Conservation (phyloP, 352 stramenopile species). For the Elongisporangium anandrum region DNA sequence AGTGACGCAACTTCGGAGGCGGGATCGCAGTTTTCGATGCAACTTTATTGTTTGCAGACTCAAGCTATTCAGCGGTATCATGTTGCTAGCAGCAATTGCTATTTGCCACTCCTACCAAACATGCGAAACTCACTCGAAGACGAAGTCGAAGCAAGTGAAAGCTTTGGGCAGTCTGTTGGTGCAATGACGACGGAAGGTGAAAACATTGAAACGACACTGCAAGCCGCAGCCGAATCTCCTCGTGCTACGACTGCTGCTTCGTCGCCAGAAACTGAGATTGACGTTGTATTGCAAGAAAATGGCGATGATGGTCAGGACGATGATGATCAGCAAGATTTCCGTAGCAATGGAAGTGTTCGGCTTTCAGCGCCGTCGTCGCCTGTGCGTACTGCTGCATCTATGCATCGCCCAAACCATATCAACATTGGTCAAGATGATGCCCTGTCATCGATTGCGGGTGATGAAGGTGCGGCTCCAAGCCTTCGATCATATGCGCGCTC, state of each 20-base stretch:
- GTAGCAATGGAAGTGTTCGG: slow-evolving; percentile 7
- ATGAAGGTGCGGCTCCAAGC: slow-evolving; percentile 42
- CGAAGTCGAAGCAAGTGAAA: slow-evolving; percentile 29
- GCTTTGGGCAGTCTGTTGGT: slow-evolving; percentile 62
- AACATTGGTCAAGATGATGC: slow-evolving; percentile 37
- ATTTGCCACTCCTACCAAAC: slow-evolving; percentile 23
- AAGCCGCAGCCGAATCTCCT: slow-evolving; percentile 62
- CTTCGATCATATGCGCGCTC: slow-evolving; percentile 66
- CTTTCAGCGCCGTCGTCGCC: slow-evolving; percentile 30
- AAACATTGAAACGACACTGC: slow-evolving; percentile 46
- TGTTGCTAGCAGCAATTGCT: slow-evolving; percentile 58
- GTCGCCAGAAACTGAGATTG: slow-evolving; percentile 65
- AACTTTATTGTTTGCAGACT: slow-evolving; percentile 78
- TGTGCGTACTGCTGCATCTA: slow-evolving; percentile 24
- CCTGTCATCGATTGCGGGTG: slow-evolving; percentile 41
- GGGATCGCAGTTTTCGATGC: slow-evolving; percentile 60
- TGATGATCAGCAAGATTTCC: slow-evolving; percentile 9
- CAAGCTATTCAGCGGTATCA: slow-evolving; percentile 85
- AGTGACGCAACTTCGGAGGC: slow-evolving; percentile 12
- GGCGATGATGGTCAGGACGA: slow-evolving; percentile 37
- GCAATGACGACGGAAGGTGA: slow-evolving; percentile 70
- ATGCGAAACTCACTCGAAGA: slow-evolving; percentile 32
- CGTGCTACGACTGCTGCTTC: slow-evolving; percentile 30
- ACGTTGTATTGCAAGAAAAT: slow-evolving; percentile 40
- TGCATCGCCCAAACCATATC: slow-evolving; percentile 21